These are phyloP conservation scores for Plasmodium vinckei DNA, from an alignment of 169 alveolate species.

Conservation along the genomic window DNA sequence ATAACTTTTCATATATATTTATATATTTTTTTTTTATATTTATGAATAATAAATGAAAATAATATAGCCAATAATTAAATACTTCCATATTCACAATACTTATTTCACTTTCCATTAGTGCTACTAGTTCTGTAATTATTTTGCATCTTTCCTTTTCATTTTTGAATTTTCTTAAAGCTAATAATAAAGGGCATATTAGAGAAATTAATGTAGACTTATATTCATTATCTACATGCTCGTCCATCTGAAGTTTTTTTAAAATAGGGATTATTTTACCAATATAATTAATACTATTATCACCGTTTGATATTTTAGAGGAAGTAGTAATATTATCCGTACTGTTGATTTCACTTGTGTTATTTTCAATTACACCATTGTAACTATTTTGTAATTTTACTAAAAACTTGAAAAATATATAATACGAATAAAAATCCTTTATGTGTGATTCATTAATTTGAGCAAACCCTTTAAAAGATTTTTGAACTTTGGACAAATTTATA, in stretches of 20 bases:
- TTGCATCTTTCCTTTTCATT: constrained; percentile 18
- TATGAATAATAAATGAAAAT: constrained; percentile 63
- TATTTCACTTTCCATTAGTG: constrained; percentile 56
- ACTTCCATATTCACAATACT: constrained; percentile 63
- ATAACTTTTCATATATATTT: constrained; percentile 35
- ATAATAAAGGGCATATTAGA: constrained; percentile 52
- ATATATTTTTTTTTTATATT: constrained; percentile 68
- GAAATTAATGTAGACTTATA: constrained; percentile 59
- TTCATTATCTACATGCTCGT: constrained; percentile 59
- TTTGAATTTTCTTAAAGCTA: constrained; percentile 45
- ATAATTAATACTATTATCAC: neutral
- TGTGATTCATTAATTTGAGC: constrained; percentile 45
- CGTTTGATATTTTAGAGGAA: neutral
- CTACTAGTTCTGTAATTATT: constrained; percentile 11
- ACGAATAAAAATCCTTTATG: constrained; percentile 37
- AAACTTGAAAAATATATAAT: constrained; percentile 60
- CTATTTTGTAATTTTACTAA: constrained; percentile 51
- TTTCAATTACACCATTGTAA: neutral
- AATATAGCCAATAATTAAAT: constrained; percentile 59
- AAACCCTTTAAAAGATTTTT: constrained; percentile 64
- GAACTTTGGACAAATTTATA: constrained; percentile 52
- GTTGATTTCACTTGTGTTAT: constrained; percentile 2
- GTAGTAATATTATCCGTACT: neutral
- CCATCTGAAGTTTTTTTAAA: constrained; percentile 48
- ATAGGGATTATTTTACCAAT: constrained; percentile 16